Conservation (phyloP, 2,329 filamentous ascomycete species). For the Huntiella bhutanensis region DNA sequence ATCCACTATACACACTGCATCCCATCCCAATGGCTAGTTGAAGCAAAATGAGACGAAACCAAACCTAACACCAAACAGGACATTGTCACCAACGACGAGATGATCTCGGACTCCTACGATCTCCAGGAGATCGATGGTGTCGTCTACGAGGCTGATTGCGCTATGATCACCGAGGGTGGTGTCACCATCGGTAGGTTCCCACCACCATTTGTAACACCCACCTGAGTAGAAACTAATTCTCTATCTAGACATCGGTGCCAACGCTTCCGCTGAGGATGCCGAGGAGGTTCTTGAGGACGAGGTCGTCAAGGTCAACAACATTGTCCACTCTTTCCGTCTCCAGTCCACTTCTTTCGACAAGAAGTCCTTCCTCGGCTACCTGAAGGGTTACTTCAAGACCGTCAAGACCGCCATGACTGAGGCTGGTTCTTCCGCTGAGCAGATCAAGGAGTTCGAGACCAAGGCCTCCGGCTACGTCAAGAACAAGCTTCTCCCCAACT, state of each 20-base stretch:
- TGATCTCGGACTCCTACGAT: constrained; percentile 88
- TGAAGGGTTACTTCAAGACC: constrained; percentile 92
- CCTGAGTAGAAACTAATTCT: background rate
- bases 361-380: constrained; percentile 63
- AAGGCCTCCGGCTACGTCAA: constrained; percentile 59
- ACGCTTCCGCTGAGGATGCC: constrained; percentile 84
- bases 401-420: constrained; percentile 54
- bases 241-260: constrained; percentile 64
- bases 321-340: constrained; percentile 82
- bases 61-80: constrained; percentile 38
- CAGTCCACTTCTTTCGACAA: constrained; percentile 66
- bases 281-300: constrained; percentile 58
- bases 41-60: background rate
- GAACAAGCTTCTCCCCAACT: constrained; percentile 61
- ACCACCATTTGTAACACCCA: background rate
- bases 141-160: constrained; percentile 81
- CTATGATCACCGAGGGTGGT: constrained; percentile 64
- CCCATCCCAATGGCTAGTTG: too few relatives aligned
- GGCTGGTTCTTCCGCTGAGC: constrained; percentile 40
- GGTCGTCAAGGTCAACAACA: constrained; percentile 65
- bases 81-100: constrained; percentile 74
- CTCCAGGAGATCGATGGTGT: constrained; percentile 62
- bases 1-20: background rate
- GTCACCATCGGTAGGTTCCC: constrained; percentile 49
- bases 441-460: constrained; percentile 62